A percentile compares a stretch with the other conserved stretches of the same genome.
These are phyloP conservation scores for Hypericum androsaemum DNA, from an alignment of 345 rosid genomes.

Conservation along the genomic window DNA sequence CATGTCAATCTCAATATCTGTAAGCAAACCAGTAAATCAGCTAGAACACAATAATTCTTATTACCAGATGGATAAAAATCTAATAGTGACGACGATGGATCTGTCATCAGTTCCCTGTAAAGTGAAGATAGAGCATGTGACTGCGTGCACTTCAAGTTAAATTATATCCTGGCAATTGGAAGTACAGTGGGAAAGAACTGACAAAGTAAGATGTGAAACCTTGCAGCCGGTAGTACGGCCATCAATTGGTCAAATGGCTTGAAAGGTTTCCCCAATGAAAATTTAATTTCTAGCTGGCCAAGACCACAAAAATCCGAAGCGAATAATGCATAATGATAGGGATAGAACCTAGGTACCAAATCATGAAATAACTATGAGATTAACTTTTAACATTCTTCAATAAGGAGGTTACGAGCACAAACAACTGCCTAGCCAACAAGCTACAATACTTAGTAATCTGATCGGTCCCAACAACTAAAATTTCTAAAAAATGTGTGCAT, in stretches of 20 bases:
- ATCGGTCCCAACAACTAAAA: too few relatives aligned
- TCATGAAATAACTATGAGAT: too few relatives aligned
- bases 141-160: slow-evolving; percentile 9
- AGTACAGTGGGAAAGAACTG: neutral
- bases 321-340: slow-evolving; percentile 32
- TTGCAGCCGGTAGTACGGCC: slow-evolving; percentile 27
- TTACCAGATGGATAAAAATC: slow-evolving; percentile 27
- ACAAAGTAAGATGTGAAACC: slow-evolving; percentile 12
- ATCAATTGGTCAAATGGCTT: slow-evolving; percentile 28
- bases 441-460: too few relatives aligned
- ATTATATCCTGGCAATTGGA: neutral
- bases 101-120: slow-evolving; percentile 25
- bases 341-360: slow-evolving; percentile 25
- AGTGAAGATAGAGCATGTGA: slow-evolving; percentile 23
- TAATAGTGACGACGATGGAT: slow-evolving; percentile 18
- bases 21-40: slow-evolving; percentile 14
- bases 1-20: slow-evolving; percentile 29
- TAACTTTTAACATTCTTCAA: too few relatives aligned
- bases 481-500: too few relatives aligned
- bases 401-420: too few relatives aligned
- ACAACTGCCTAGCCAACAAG: too few relatives aligned
- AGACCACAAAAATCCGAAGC: slow-evolving; percentile 26
- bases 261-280: slow-evolving; percentile 23
- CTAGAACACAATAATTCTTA: neutral
- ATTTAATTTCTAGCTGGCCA: slow-evolving; percentile 14